These are phyloP conservation scores for Schrenkiella parvula DNA, from an alignment of 345 rosid species.

Conservation along the genomic window DNA sequence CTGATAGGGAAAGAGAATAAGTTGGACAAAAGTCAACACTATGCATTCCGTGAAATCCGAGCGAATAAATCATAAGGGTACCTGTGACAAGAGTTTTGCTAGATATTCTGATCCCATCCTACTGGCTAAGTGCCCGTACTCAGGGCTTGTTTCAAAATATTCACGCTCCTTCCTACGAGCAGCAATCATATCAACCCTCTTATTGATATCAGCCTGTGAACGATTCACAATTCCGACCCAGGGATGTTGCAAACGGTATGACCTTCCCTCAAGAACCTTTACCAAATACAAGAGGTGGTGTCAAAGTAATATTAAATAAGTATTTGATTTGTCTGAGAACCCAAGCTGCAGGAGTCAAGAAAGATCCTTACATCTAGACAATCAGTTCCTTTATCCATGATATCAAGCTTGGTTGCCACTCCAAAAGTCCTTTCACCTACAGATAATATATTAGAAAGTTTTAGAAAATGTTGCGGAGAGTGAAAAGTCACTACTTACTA, in stretches of 20 bases:
- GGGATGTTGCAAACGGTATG: conserved; percentile 95
- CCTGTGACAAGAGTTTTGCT: conserved; percentile 91
- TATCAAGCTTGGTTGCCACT: conserved; percentile 93
- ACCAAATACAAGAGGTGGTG: conserved; percentile 20
- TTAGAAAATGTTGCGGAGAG: neutral
- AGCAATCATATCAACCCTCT: conserved; percentile 88
- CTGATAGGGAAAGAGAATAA: conserved; percentile 38
- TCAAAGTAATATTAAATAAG: conserved; percentile 25
- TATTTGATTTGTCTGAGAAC: neutral
- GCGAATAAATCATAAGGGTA: conserved; percentile 28
- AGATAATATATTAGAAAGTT: neutral
- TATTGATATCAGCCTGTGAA: conserved; percentile 98
- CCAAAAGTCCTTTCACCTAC: conserved; percentile 98
- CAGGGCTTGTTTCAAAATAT: conserved; percentile 97
- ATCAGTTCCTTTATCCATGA: conserved; percentile 99
- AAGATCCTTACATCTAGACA: conserved; percentile 66
- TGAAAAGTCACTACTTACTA: neutral
- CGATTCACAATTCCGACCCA: conserved; percentile 99
- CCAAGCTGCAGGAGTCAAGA: neutral
- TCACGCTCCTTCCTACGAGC: conserved; percentile 92
- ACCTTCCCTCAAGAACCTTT: conserved; percentile 94
- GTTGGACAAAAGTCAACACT: conserved; percentile 4
- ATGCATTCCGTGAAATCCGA: neutral
- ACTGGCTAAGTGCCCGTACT: conserved; percentile 89
- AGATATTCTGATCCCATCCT: conserved; percentile 98